phyloP scores from a whole-genome alignment of 1,139 yeast genomes.

The Kurtzmaniella natalensis region DNA sequence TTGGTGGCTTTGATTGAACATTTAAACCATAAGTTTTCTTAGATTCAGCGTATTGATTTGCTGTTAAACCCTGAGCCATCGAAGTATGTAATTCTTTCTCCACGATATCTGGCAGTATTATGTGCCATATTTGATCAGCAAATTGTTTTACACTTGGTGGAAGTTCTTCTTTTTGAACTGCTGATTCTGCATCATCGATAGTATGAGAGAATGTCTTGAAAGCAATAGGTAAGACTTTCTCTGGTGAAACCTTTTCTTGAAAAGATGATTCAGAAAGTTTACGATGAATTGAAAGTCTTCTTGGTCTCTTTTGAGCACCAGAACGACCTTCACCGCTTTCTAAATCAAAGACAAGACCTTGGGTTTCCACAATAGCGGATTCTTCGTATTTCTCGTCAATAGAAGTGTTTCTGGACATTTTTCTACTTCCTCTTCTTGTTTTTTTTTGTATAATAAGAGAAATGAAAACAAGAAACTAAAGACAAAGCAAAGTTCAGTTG shows the following conservation, averaged over 20 bases:
- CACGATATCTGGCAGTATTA: conserved; percentile 18
- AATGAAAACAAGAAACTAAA: too few species aligned
- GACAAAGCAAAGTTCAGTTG: too few species aligned
- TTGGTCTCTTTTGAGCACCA: background rate
- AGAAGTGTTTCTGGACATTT: conserved; percentile 1
- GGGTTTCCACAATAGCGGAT: background rate
- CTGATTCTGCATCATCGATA: conserved; percentile 22
- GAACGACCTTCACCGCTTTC: too few species aligned
- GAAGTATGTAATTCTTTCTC: conserved; percentile 19
- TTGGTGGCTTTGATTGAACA: conserved; percentile 34
- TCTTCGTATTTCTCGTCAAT: conserved; percentile 3
- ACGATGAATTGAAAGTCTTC: conserved; percentile 7
- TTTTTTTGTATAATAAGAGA: too few species aligned
- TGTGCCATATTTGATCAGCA: conserved; percentile 22
- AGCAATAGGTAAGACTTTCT: conserved; percentile 28
- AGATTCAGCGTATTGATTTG: conserved; percentile 11
- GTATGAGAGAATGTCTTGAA: conserved; percentile 35
- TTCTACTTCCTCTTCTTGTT: background rate
- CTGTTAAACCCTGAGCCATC: conserved; percentile 16
- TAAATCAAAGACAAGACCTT: conserved; percentile 7
- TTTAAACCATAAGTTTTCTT: conserved; percentile 31
- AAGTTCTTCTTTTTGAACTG: conserved; percentile 7
- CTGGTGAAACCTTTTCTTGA: conserved; percentile 22
- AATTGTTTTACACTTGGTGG: conserved; percentile 12
- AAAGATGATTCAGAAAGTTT: conserved; percentile 7